Evolutionary conservation across 345 rosid genomes (phyloP), one percentile per base, ranked within the genome.

Genomic region (Camelina neglecta): DNA sequence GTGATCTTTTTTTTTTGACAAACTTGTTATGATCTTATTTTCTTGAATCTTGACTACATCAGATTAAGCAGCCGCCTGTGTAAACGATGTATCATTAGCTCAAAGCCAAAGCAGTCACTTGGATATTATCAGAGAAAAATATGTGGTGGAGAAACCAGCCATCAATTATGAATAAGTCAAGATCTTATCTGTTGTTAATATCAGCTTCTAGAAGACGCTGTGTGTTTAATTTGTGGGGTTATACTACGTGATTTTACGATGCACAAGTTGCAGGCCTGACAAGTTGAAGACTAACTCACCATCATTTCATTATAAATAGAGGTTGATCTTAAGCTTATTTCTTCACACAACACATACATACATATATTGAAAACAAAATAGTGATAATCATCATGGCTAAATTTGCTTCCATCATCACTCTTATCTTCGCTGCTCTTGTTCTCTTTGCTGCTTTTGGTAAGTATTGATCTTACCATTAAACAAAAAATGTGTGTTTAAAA

Each of bases 111-210:
- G 13, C 15, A 42, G 15, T 4, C 47, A 11, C 2, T 41, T 41
- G 11, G 45, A 41, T 11, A 41, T 41, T 11, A 4, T 10, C 57
- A 53, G 7, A 53, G 24, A 41, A 41, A 33, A n/a, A 8, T 35
- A 58, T 39, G 31, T 38, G 48, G 48, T 39, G 8, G 49, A 45
- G 68, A 44, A 64, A 64, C 39, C 54, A 44, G 54, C 54, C 39
- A 44, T 63, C 23, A n/a, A 15, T 7, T 20, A 60, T 36, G 26
- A 35, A 18, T 23, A 21, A 11, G 15, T 2, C 57, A 11, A 21
- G 31, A 21, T 51, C 13, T 51, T 51, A 20, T 50, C 6, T 50
- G 4, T 21, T 50, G 4, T 21, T 9, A 10, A 21, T 1, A 21
- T 9, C 20, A 53, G 3, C 4, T 3, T 1, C 63, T n/a, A n/a